Percentiles rank a stretch among this genome's conserved stretches.
phyloP scores from a whole-genome alignment of 441 rosid species.

The Euphorbia celastroides region DNA sequence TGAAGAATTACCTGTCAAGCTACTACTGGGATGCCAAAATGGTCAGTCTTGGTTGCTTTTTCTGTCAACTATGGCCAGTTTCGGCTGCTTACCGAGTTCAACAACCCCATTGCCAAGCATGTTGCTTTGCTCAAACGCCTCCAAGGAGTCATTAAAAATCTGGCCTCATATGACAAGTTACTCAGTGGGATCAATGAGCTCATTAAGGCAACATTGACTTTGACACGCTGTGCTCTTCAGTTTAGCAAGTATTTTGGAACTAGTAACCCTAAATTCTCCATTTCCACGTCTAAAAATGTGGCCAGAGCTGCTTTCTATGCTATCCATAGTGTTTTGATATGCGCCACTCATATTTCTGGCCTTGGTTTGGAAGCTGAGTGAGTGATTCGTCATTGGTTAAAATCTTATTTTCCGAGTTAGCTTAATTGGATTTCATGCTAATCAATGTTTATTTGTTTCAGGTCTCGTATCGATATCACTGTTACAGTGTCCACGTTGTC shows the following conservation, averaged over 20 bases:
- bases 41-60: background rate
- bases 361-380: background rate
- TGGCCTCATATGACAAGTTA: background rate
- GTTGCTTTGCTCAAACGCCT: background rate
- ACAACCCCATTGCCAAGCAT: slow-evolving; percentile 3
- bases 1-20: background rate
- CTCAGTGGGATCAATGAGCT: background rate
- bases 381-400: background rate
- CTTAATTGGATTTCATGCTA: background rate
- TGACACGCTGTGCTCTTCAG: background rate
- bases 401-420: background rate
- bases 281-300: background rate
- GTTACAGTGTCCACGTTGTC: background rate
- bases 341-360: background rate
- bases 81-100: background rate
- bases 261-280: background rate
- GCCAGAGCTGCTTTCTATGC: background rate
- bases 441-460: background rate
- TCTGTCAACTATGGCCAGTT: slow-evolving; percentile 1
- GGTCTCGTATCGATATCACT: background rate
- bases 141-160: background rate
- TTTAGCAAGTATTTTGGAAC: slow-evolving; percentile 1
- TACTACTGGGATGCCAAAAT: slow-evolving; percentile 9
- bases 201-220: background rate
- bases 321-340: background rate